These are phyloP conservation scores for Cercospora sp. DNA, from an alignment of 2,329 filamentous ascomycete genomes.

Conservation along the genomic window DNA sequence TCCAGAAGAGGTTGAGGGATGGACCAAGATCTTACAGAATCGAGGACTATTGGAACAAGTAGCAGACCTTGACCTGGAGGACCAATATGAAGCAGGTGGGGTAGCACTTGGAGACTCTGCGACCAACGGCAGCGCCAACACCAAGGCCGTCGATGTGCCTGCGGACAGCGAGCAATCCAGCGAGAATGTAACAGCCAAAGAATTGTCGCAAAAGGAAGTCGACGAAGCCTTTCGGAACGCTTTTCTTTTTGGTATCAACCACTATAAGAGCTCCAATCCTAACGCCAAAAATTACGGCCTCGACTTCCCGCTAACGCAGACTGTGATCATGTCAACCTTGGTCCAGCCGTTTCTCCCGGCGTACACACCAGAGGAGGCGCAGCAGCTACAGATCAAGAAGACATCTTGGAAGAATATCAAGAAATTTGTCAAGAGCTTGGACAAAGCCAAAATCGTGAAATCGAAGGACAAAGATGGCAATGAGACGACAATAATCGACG, in stretches of 20 bases:
- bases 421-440: constrained; percentile 68
- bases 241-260: constrained; percentile 62
- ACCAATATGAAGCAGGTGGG: constrained; percentile 50
- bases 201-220: constrained; percentile 62
- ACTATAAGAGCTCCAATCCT: constrained; percentile 59
- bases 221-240: constrained; percentile 65
- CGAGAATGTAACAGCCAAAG: constrained; percentile 31
- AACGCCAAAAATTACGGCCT: constrained; percentile 56
- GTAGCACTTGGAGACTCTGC: constrained; percentile 40
- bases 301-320: constrained; percentile 63
- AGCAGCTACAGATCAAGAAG: constrained; percentile 67
- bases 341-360: constrained; percentile 67
- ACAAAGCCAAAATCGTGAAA: constrained; percentile 64
- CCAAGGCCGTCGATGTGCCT: constrained; percentile 20
- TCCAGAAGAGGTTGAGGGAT: constrained; percentile 57
- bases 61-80: constrained; percentile 46
- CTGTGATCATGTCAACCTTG: constrained; percentile 62
- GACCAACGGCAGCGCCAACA: constrained; percentile 14
- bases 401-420: constrained; percentile 69
- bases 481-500: constrained; percentile 63
- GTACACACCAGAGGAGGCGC: constrained; percentile 55
- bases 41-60: constrained; percentile 44
- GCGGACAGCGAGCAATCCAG: constrained; percentile 21
- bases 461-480: constrained; percentile 65
- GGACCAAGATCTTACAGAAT: constrained; percentile 42